phyloP scores from a whole-genome alignment of 73 alveolate genomes.

The Diophrys appendiculata region DNA sequence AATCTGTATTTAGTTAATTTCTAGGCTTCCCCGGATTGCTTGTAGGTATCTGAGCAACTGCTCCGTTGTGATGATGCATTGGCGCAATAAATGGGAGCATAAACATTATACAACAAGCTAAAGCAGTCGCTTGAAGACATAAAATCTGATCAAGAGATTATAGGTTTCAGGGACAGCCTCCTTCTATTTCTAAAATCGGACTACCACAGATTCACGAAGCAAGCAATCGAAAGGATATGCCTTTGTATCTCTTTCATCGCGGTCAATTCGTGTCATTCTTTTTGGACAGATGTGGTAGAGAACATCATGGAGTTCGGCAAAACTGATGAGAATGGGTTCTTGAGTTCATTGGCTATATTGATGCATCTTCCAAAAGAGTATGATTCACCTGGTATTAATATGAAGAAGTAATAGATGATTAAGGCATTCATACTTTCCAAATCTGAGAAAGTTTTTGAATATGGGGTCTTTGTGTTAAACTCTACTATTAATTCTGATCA shows the following conservation, averaged over 20 bases:
- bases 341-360: neutral
- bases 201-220: slow-evolving; percentile 5
- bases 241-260: slow-evolving; percentile 35
- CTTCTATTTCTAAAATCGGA: slow-evolving; percentile 14
- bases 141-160: slow-evolving; percentile 13
- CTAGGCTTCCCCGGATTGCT: neutral
- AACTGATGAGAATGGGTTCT: neutral
- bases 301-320: slow-evolving; percentile 4
- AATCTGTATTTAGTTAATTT: neutral
- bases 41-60: neutral
- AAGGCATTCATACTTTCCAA: neutral
- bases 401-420: neutral
- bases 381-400: neutral
- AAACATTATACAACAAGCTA: slow-evolving; percentile 43
- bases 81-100: slow-evolving; percentile 43
- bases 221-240: slow-evolving; percentile 30
- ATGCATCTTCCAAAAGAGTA: neutral
- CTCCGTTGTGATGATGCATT: neutral
- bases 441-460: neutral
- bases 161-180: slow-evolving; percentile 27
- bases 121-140: slow-evolving; percentile 11
- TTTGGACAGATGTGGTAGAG: slow-evolving; percentile 41
- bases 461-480: neutral
- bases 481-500: neutral
- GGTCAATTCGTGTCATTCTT: slow-evolving; percentile 31